Evolutionary conservation across 352 stramenopile species (phyloP).

Genomic region (Globisporangium acanthophoron): DNA sequence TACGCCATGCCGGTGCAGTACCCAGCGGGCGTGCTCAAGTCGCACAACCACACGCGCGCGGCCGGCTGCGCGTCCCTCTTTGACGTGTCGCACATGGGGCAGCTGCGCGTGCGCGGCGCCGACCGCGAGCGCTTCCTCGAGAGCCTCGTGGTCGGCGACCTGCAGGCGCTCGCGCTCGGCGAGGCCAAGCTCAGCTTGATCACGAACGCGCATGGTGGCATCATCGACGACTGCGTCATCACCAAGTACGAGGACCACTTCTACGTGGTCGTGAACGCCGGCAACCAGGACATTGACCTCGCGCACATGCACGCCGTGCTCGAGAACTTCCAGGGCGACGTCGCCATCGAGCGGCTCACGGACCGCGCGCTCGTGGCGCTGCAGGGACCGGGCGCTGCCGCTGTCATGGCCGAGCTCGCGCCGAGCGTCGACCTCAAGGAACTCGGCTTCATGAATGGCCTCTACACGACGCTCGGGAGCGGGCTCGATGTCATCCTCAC

Average conservation of each 20-base stretch:
- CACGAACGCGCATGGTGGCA: conserved; percentile 94
- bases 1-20: conserved; percentile 98
- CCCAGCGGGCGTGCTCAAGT: conserved; percentile 94
- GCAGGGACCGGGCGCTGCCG: conserved; percentile 91
- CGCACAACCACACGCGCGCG: conserved; percentile 78
- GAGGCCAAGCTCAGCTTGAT: conserved; percentile 93
- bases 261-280: conserved; percentile 97
- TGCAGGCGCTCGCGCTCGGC: conserved; percentile 82
- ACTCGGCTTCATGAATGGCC: conserved; percentile 96
- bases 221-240: conserved; percentile 98
- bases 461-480: conserved; percentile 75
- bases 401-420: conserved; percentile 76
- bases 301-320: conserved; percentile 90
- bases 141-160: conserved; percentile 93
- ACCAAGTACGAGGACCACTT: conserved; percentile 92
- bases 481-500: conserved; percentile 85
- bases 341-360: conserved; percentile 91
- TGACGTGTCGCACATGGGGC: conserved; percentile 99
- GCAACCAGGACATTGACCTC: conserved; percentile 95
- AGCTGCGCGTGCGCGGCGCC: conserved; percentile 90
- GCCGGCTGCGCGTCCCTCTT: conserved; percentile 89
- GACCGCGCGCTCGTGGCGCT: conserved; percentile 94
- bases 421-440: conserved; percentile 88
- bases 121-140: conserved; percentile 96
- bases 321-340: conserved; percentile 87